phyloP scores from a whole-genome alignment of 2,329 filamentous ascomycete genomes.

The Sporothrix brasiliensis region DNA sequence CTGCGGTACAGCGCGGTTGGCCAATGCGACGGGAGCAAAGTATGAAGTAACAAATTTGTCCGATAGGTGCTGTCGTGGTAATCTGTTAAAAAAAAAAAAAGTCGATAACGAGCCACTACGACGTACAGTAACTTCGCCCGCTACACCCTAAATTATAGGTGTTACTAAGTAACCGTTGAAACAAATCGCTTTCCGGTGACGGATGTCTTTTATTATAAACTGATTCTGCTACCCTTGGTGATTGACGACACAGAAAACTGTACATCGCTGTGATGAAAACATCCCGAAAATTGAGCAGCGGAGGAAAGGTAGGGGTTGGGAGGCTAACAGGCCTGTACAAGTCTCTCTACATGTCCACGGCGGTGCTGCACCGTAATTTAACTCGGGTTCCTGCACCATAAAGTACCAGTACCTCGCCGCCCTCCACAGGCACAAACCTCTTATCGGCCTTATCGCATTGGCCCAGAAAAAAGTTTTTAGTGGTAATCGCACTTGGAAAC shows the following conservation, averaged over 20 bases:
- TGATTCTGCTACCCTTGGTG: neutral
- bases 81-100: slow-evolving; percentile 10
- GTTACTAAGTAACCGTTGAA: neutral
- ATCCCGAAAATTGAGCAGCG: neutral
- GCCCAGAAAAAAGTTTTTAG: slow-evolving; percentile 32
- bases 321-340: neutral
- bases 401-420: slow-evolving; percentile 19
- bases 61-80: neutral
- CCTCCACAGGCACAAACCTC: neutral
- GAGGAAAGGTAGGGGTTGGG: neutral
- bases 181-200: neutral
- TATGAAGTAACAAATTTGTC: slow-evolving; percentile 29
- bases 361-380: neutral
- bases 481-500: slow-evolving; percentile 24
- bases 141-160: neutral
- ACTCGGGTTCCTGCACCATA: too few relatives aligned
- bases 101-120: neutral
- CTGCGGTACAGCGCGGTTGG: slow-evolving; percentile 26
- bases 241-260: neutral
- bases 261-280: neutral
- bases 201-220: neutral
- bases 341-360: neutral
- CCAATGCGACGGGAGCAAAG: slow-evolving; percentile 28
- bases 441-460: slow-evolving; percentile 33
- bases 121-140: neutral